These are phyloP conservation scores for Colletotrichum sp. DNA, from an alignment of 2,329 filamentous ascomycete genomes.

Conservation along the genomic window DNA sequence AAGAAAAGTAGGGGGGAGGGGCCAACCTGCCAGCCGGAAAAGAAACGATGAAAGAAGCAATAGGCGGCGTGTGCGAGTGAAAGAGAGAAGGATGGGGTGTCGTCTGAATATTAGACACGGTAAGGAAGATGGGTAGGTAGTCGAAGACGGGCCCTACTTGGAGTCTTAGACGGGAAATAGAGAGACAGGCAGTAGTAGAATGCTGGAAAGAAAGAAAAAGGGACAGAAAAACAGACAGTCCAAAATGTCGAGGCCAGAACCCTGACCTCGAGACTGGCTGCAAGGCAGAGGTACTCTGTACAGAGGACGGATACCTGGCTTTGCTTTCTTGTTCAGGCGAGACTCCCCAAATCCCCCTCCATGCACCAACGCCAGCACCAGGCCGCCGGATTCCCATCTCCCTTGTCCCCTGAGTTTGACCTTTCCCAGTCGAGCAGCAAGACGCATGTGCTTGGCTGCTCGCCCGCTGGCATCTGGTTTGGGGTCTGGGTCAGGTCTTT, in stretches of 20 bases:
- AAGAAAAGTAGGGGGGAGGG: slow-evolving; percentile 4
- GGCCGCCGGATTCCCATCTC: slow-evolving; percentile 5
- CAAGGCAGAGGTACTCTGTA: background rate
- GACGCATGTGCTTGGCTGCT: background rate
- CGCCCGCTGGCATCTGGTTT: background rate
- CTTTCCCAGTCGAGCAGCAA: slow-evolving; percentile 1
- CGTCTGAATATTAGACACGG: background rate
- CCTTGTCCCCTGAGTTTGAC: slow-evolving; percentile 14
- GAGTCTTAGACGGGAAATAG: background rate
- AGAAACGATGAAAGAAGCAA: slow-evolving; percentile 20
- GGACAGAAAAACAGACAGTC: background rate
- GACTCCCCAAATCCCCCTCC: background rate
- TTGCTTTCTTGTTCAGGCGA: background rate
- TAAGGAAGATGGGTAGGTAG: background rate
- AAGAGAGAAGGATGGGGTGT: slow-evolving; percentile 9
- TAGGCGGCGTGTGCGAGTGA: slow-evolving; percentile 3
- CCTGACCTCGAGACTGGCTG: background rate
- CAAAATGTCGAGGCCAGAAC: slow-evolving; percentile 3
- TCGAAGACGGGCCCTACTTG: background rate
- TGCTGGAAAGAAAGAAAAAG: background rate
- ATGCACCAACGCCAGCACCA: slow-evolving; percentile 5
- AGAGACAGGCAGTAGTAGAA: background rate
- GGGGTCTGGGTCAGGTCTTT: background rate
- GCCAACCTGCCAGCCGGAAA: slow-evolving; percentile 13
- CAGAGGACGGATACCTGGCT: background rate